Percentiles rank a stretch among this genome's conserved stretches.
Evolutionary conservation across 2,329 filamentous ascomycete genomes (phyloP).

Genomic region (Fulvia fulva): DNA sequence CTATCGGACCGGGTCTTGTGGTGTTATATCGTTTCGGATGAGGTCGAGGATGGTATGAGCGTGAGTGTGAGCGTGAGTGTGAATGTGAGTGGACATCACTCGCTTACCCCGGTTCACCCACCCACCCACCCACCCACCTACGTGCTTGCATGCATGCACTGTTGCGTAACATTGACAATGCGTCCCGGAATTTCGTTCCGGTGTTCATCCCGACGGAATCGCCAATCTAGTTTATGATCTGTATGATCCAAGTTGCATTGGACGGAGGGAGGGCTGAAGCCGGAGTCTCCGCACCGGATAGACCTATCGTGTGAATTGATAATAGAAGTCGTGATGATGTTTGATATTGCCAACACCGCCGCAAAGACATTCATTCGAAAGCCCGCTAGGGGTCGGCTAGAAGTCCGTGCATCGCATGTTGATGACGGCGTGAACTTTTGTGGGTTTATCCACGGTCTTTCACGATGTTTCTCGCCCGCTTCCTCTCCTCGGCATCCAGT

Average conservation of each 20-base stretch:
- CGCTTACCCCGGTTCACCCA: background rate
- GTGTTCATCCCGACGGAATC: background rate
- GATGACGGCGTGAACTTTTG: background rate
- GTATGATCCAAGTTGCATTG: background rate
- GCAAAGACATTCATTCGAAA: too few species aligned
- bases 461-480: slow-evolving; percentile 57
- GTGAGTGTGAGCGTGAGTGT: too few species aligned
- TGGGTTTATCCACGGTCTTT: slow-evolving; percentile 11
- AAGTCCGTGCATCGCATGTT: background rate
- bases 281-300: too few species aligned
- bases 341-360: too few species aligned
- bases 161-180: background rate
- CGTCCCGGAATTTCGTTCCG: background rate
- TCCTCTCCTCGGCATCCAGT: slow-evolving; percentile 68
- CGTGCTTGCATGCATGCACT: too few species aligned
- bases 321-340: too few species aligned
- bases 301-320: too few species aligned
- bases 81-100: background rate
- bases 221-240: background rate
- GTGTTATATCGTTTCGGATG: too few species aligned
- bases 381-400: too few species aligned
- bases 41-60: background rate
- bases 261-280: too few species aligned
- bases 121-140: too few species aligned
- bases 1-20: too few species aligned